Percentiles rank a stretch among this genome's conserved stretches.
These are phyloP conservation scores for Pseudozyma tsukubaensis DNA, from an alignment of 1,284 basidiomycete species.

Conservation along the genomic window DNA sequence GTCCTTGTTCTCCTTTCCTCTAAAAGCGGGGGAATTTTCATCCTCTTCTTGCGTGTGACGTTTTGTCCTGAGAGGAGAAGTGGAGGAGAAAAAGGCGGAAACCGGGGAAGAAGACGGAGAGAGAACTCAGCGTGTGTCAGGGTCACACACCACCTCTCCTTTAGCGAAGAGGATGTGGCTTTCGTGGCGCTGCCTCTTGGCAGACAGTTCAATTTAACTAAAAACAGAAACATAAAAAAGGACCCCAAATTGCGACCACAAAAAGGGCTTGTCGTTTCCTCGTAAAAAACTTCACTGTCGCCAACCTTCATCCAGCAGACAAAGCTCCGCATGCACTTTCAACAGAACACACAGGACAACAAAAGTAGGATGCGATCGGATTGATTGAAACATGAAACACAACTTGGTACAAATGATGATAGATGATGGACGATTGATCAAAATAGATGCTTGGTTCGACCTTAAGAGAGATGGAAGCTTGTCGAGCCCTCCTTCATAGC, in stretches of 20 bases:
- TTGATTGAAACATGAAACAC: background rate
- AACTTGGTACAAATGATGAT: constrained; percentile 10
- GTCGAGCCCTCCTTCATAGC: constrained; percentile 66
- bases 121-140: background rate
- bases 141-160: no score
- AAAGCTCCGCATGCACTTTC: background rate
- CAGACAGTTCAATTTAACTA: no score
- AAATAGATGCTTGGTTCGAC: no score
- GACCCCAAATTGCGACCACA: no score
- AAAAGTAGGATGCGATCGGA: constrained; percentile 3
- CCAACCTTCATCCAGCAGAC: background rate
- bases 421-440: background rate
- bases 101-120: constrained; percentile 10
- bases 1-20: constrained; percentile 3
- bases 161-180: no score
- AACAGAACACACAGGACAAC: background rate
- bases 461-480: constrained; percentile 65
- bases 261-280: no score
- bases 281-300: background rate
- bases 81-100: constrained; percentile 9
- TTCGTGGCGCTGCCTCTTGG: no score
- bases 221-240: no score
- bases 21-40: background rate
- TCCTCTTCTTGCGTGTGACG: background rate
- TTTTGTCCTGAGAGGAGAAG: background rate